A percentile compares a stretch with the other conserved stretches of the same genome.
Evolutionary conservation across 495 filamentous ascomycete genomes (phyloP).

Genomic region (Neurospora sp.): DNA sequence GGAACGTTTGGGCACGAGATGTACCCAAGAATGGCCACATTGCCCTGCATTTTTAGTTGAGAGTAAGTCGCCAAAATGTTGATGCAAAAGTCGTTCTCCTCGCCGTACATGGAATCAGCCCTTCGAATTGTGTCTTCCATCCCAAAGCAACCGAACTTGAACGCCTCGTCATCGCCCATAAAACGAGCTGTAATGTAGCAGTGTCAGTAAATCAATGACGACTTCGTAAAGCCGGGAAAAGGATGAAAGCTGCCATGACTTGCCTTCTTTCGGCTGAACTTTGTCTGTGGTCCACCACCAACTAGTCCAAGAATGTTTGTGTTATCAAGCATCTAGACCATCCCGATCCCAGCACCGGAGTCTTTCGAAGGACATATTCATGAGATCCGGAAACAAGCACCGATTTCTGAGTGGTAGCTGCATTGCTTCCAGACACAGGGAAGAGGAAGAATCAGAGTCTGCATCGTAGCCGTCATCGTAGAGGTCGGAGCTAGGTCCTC

Average conservation of each 20-base stretch:
- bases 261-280: slow-evolving; percentile 81
- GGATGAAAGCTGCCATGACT: slow-evolving; percentile 5
- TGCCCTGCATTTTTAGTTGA: slow-evolving; percentile 76
- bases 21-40: neutral
- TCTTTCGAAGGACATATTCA: slow-evolving; percentile 35
- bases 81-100: slow-evolving; percentile 79
- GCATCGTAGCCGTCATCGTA: too few relatives aligned
- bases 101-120: slow-evolving; percentile 39
- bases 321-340: slow-evolving; percentile 79
- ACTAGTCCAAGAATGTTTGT: slow-evolving; percentile 84
- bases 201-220: neutral
- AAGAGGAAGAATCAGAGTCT: too few relatives aligned
- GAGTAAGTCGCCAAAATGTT: slow-evolving; percentile 73
- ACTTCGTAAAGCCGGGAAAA: slow-evolving; percentile 1
- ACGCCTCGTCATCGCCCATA: slow-evolving; percentile 50
- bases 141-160: too few relatives aligned
- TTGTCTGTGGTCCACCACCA: slow-evolving; percentile 77
- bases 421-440: too few relatives aligned
- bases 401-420: too few relatives aligned
- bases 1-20: too few relatives aligned
- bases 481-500: too few relatives aligned
- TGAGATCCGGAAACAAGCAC: too few relatives aligned
- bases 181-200: slow-evolving; percentile 47
- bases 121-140: too few relatives aligned
- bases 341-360: slow-evolving; percentile 77